Conservation (phyloP, 108 stramenopile species). For the Nitzschia sp. region DNA sequence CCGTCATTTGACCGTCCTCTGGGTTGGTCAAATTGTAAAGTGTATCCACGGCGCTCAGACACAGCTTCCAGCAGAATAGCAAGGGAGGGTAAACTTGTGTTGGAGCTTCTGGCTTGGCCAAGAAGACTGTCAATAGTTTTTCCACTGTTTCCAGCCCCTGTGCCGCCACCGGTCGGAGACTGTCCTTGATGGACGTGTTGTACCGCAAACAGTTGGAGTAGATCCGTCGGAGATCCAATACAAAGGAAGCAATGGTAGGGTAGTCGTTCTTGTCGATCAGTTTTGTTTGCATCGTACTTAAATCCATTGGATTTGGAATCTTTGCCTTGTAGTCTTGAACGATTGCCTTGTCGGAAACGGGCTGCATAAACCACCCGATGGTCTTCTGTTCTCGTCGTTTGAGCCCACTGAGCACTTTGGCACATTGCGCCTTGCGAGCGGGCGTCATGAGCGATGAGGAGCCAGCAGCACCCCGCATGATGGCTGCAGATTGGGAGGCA, state of each 20-base stretch:
- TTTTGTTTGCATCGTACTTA: constrained; percentile 70
- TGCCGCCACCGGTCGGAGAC: constrained; percentile 62
- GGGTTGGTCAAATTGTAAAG: constrained; percentile 69
- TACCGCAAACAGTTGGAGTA: constrained; percentile 82
- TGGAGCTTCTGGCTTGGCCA: constrained; percentile 50
- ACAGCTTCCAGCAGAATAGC: constrained; percentile 81
- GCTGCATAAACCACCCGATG: constrained; percentile 65
- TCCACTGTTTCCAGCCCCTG: constrained; percentile 56
- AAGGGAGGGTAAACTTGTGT: constrained; percentile 64
- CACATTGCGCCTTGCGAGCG: constrained; percentile 56
- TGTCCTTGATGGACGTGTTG: constrained; percentile 69
- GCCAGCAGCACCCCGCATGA: neutral
- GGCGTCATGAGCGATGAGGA: constrained; percentile 44
- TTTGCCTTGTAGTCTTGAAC: constrained; percentile 79
- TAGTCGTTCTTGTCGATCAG: constrained; percentile 67
- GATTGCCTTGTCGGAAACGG: constrained; percentile 68
- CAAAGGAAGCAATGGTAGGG: constrained; percentile 60
- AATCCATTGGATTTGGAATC: constrained; percentile 75
- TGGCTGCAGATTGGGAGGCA: neutral
- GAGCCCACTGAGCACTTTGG: constrained; percentile 64
- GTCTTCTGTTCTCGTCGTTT: constrained; percentile 57
- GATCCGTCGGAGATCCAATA: constrained; percentile 71
- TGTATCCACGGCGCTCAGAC: constrained; percentile 59
- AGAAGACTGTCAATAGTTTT: constrained; percentile 61
- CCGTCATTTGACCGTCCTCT: constrained; percentile 65